phyloP scores from a whole-genome alignment of 345 rosid genomes.

The Linum lewisii region DNA sequence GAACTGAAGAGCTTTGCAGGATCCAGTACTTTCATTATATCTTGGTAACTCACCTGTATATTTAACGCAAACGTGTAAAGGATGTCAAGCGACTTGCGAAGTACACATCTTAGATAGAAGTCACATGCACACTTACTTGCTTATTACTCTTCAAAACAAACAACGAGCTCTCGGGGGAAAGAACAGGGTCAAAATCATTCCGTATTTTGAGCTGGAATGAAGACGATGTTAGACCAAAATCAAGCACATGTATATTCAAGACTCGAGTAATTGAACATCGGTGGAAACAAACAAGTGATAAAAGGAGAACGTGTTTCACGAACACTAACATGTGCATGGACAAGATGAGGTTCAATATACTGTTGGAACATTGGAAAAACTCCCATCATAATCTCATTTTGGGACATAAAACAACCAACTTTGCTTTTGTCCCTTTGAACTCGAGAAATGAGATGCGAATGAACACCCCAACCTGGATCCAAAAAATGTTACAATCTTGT shows the following conservation, averaged over 20 bases:
- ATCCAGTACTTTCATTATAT: slow-evolving; percentile 81
- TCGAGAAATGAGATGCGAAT: slow-evolving; percentile 95
- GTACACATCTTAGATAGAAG: slow-evolving; percentile 2
- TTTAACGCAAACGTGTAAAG: slow-evolving; percentile 10
- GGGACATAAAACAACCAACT: slow-evolving; percentile 81
- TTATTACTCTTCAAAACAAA: slow-evolving; percentile 92
- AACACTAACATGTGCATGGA: slow-evolving; percentile 93
- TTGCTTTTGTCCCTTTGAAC: slow-evolving; percentile 98
- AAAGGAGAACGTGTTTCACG: slow-evolving; percentile 5
- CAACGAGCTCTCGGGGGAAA: slow-evolving; percentile 98
- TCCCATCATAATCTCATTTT: slow-evolving; percentile 95
- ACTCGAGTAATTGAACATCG: too few relatives aligned
- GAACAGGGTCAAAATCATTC: slow-evolving; percentile 99
- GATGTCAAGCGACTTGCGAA: slow-evolving; percentile 12
- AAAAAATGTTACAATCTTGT: slow-evolving; percentile 9
- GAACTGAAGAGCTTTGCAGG: slow-evolving; percentile 74
- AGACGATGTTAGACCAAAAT: slow-evolving; percentile 10
- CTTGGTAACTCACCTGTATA: slow-evolving; percentile 78
- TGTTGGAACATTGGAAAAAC: slow-evolving; percentile 99
- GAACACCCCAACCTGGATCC: slow-evolving; percentile 96
- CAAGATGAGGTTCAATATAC: slow-evolving; percentile 96
- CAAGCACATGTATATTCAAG: neutral
- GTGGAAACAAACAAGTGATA: neutral
- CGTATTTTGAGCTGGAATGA: slow-evolving; percentile 83
- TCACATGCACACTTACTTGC: slow-evolving; percentile 42